Percentiles rank a stretch among this genome's conserved stretches.
phyloP scores from a whole-genome alignment of 129 eudicot genomes.

The Tagetes erecta region DNA sequence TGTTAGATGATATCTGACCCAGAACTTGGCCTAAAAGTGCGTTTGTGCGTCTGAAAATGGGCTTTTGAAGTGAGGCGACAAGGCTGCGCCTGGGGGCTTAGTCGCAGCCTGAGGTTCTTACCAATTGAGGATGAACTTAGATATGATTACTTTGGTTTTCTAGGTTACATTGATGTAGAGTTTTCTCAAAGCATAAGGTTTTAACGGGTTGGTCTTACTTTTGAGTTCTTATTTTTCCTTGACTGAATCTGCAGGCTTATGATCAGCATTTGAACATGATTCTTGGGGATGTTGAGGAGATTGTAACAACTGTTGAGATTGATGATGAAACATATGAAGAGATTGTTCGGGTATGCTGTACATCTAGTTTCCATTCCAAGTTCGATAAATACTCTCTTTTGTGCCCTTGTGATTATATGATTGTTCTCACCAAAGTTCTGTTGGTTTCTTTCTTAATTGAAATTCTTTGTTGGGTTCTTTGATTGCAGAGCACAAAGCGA shows the following conservation, averaged over 20 bases:
- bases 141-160: neutral
- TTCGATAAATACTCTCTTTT: neutral
- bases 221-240: neutral
- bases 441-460: neutral
- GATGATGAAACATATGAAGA: slow-evolving; percentile 99
- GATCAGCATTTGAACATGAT: slow-evolving; percentile 99
- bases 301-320: slow-evolving; percentile 89
- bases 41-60: too few relatives aligned
- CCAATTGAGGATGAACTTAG: neutral
- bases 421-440: neutral
- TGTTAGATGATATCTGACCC: too few relatives aligned
- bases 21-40: too few relatives aligned
- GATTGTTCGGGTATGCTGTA: slow-evolving; percentile 79
- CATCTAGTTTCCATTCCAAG: neutral
- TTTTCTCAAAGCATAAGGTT: neutral
- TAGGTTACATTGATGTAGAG: neutral
- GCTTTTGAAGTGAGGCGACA: too few relatives aligned
- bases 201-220: slow-evolving; percentile 17
- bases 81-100: too few relatives aligned
- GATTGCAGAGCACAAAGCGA: slow-evolving; percentile 79
- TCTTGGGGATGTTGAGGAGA: slow-evolving; percentile 98
- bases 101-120: neutral
- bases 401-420: neutral
- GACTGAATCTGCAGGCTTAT: slow-evolving; percentile 63
- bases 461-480: slow-evolving; percentile 4